These are phyloP conservation scores for Citrus glauca DNA, from an alignment of 345 rosid genomes.

Conservation along the genomic window DNA sequence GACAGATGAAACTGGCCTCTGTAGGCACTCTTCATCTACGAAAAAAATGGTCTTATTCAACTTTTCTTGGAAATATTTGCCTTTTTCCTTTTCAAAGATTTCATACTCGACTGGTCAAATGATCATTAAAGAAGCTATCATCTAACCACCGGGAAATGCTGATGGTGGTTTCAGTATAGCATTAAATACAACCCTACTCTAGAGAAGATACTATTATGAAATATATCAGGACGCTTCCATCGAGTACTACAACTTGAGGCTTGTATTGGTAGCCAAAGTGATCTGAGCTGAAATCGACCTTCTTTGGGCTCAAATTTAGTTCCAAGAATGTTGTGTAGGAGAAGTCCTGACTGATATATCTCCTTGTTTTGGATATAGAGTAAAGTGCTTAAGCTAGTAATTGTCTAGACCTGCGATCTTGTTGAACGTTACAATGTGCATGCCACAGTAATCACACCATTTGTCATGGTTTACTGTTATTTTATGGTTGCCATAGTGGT, in stretches of 20 bases:
- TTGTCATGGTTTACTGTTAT: too few relatives aligned
- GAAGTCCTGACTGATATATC: too few relatives aligned
- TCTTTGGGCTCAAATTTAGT: background rate
- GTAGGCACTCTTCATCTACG: background rate
- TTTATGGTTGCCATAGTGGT: too few relatives aligned
- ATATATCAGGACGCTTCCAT: background rate
- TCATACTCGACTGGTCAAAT: background rate
- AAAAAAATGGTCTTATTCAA: background rate
- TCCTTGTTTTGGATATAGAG: too few relatives aligned
- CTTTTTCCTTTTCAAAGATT: background rate
- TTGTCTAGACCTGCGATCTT: too few relatives aligned
- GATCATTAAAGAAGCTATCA: background rate
- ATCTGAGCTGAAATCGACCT: background rate
- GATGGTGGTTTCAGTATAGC: background rate
- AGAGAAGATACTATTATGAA: background rate
- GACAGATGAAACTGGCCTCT: background rate
- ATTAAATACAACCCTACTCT: background rate
- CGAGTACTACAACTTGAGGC: background rate
- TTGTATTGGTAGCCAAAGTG: background rate
- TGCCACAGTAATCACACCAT: too few relatives aligned
- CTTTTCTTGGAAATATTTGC: background rate
- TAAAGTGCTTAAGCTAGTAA: too few relatives aligned
- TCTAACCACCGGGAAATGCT: background rate
- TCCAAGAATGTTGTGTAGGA: background rate
- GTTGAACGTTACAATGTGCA: too few relatives aligned